Evolutionary conservation across 1,284 basidiomycete genomes (phyloP).

Genomic region (Pyrrhoderma lamaoense): DNA sequence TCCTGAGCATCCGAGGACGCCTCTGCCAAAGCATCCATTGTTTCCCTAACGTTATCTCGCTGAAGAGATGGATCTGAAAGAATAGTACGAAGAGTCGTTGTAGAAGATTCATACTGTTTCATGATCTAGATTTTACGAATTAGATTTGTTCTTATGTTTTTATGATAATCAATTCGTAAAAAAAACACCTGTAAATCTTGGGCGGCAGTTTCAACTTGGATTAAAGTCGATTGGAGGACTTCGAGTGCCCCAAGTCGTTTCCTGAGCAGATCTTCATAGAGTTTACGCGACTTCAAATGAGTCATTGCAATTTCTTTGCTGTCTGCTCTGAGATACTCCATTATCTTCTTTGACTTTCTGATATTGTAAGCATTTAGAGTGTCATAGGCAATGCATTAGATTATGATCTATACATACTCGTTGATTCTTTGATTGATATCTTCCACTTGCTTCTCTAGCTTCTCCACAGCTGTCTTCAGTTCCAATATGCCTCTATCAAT

Average conservation of each 20-base stretch:
- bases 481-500: slow-evolving; percentile 73
- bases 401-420: slow-evolving; percentile 38
- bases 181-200: slow-evolving; percentile 73
- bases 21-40: slow-evolving; percentile 81
- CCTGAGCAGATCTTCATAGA: slow-evolving; percentile 67
- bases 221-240: slow-evolving; percentile 68
- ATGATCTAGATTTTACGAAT: slow-evolving; percentile 54
- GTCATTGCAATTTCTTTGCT: slow-evolving; percentile 69
- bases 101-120: slow-evolving; percentile 77
- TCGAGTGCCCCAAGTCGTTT: slow-evolving; percentile 71
- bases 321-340: slow-evolving; percentile 55
- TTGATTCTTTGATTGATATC: slow-evolving; percentile 60
- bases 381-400: background rate
- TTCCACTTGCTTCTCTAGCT: slow-evolving; percentile 61
- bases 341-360: slow-evolving; percentile 64
- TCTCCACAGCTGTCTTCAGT: slow-evolving; percentile 58
- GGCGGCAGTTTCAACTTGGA: slow-evolving; percentile 82
- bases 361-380: background rate
- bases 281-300: slow-evolving; percentile 74
- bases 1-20: slow-evolving; percentile 77
- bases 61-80: slow-evolving; percentile 76
- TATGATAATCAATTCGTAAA: background rate
- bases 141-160: background rate
- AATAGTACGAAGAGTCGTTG: slow-evolving; percentile 66
- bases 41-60: slow-evolving; percentile 71